Evolutionary conservation across 805 yeast genomes (phyloP).

Genomic region (Candida sithepensis): DNA sequence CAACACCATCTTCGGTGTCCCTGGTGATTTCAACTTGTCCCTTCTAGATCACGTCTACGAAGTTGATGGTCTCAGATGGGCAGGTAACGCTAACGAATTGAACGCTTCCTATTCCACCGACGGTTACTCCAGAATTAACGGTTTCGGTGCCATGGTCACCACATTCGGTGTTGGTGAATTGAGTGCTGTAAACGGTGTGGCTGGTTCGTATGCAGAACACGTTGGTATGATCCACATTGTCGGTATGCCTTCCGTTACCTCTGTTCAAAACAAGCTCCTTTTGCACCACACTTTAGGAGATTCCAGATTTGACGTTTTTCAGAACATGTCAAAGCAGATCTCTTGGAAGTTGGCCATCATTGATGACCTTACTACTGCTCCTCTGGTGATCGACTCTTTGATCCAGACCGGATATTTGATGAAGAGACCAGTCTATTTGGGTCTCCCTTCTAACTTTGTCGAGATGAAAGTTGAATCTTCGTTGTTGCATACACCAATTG

Average conservation of each 20-base stretch:
- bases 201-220: conserved; percentile 87
- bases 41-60: conserved; percentile 70
- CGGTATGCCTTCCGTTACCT: conserved; percentile 76
- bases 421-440: conserved; percentile 82
- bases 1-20: conserved; percentile 72
- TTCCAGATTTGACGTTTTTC: conserved; percentile 77
- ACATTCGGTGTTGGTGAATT: conserved; percentile 92
- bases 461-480: conserved; percentile 58
- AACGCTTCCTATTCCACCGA: conserved; percentile 89
- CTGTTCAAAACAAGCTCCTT: conserved; percentile 68
- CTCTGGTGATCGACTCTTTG: conserved; percentile 68
- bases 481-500: conserved; percentile 60
- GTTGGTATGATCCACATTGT: conserved; percentile 82
- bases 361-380: conserved; percentile 61
- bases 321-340: conserved; percentile 72
- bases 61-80: conserved; percentile 78
- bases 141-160: conserved; percentile 70
- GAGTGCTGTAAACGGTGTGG: conserved; percentile 80
- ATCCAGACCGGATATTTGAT: conserved; percentile 65
- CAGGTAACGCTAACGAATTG: conserved; percentile 86
- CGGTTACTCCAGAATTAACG: conserved; percentile 81
- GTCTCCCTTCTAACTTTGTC: conserved; percentile 77
- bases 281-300: conserved; percentile 84
- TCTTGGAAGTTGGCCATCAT: conserved; percentile 63
- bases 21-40: conserved; percentile 78